Percentiles rank a stretch among this genome's conserved stretches.
These are phyloP conservation scores for Draba incana DNA, from an alignment of 345 rosid genomes.

Conservation along the genomic window DNA sequence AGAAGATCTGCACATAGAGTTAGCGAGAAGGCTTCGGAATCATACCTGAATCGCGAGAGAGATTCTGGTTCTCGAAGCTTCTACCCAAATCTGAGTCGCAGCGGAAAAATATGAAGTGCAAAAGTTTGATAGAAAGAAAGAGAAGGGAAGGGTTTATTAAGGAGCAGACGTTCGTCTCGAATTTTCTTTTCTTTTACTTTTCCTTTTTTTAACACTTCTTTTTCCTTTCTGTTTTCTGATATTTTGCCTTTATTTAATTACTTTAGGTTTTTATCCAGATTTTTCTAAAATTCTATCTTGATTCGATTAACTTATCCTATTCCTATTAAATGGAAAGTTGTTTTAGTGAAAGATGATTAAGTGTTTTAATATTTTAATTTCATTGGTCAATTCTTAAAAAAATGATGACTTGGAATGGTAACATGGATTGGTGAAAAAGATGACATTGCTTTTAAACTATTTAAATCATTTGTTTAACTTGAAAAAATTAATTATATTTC, in stretches of 20 bases:
- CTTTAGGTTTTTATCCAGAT: constrained; percentile 30
- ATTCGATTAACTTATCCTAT: no score
- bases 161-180: constrained; percentile 36
- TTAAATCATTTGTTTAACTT: no score
- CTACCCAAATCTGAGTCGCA: constrained; percentile 16
- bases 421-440: no score
- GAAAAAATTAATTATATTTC: no score
- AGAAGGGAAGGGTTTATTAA: constrained; percentile 20
- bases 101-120: neutral
- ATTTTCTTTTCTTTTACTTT: constrained; percentile 25
- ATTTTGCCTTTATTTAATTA: neutral
- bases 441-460: no score
- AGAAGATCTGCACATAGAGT: neutral
- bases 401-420: no score
- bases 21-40: constrained; percentile 13
- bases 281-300: no score
- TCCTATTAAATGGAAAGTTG: no score
- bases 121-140: neutral
- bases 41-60: constrained; percentile 41
- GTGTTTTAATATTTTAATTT: no score
- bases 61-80: constrained; percentile 29
- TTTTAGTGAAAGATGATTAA: no score
- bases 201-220: neutral
- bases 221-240: neutral
- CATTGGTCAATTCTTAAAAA: no score